Evolutionary conservation across 768 basidiomycete genomes (phyloP).

Genomic region (Russula griseocarnosa): DNA sequence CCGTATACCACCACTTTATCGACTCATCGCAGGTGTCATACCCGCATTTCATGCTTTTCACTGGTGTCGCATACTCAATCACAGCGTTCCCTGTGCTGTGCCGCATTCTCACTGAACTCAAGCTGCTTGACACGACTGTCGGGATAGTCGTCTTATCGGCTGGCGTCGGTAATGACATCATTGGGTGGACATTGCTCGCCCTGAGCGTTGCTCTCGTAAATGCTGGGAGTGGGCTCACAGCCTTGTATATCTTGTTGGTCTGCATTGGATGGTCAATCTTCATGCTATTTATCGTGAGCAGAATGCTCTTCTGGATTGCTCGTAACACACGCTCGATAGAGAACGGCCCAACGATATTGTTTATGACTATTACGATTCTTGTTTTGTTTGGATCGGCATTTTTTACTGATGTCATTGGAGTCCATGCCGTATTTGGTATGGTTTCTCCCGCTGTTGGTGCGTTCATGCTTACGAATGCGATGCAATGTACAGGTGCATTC

Average conservation of each 20-base stretch:
- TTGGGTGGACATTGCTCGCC: conserved; percentile 77
- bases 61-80: conserved; percentile 86
- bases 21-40: conserved; percentile 57
- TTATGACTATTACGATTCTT: conserved; percentile 83
- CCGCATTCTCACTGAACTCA: conserved; percentile 85
- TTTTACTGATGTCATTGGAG: conserved; percentile 90
- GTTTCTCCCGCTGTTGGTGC: neutral
- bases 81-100: conserved; percentile 85
- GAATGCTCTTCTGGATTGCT: conserved; percentile 66
- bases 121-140: conserved; percentile 85
- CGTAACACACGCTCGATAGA: conserved; percentile 73
- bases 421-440: conserved; percentile 84
- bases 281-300: conserved; percentile 63
- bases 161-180: conserved; percentile 82
- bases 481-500: conserved; percentile 61
- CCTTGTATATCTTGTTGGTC: conserved; percentile 76
- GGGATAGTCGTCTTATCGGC: conserved; percentile 91
- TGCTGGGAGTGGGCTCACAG: conserved; percentile 74
- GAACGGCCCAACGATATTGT: conserved; percentile 79
- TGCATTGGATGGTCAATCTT: conserved; percentile 80
- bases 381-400: conserved; percentile 84
- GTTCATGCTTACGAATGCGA: neutral
- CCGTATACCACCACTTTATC: conserved; percentile 74
- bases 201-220: conserved; percentile 91
- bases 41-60: conserved; percentile 91